A percentile compares a stretch with the other conserved stretches of the same genome.
These are phyloP conservation scores for Nyssa sinensis DNA, from an alignment of 148 eudicot genomes.

Conservation along the genomic window DNA sequence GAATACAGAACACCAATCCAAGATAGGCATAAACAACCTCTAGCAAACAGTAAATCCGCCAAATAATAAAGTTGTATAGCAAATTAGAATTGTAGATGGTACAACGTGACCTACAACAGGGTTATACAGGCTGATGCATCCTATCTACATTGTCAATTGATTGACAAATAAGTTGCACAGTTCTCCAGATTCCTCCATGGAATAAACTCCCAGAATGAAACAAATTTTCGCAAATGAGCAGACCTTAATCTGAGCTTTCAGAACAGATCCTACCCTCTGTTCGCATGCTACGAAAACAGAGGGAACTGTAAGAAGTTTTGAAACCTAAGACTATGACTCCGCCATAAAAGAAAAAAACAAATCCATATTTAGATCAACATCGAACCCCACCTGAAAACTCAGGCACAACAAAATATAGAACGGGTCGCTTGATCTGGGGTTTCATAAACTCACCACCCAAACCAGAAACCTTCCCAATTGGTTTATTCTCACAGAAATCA, in stretches of 20 bases:
- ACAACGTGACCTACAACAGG: not conserved
- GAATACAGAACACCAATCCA: not conserved
- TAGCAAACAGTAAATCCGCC: not conserved
- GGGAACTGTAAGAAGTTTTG: too few species aligned
- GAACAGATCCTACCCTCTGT: constrained; percentile 1
- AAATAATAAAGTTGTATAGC: not conserved
- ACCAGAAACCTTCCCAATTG: not conserved
- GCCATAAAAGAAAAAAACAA: not conserved
- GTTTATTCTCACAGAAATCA: constrained; percentile 1
- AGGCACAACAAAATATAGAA: too few species aligned
- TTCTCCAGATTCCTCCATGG: not conserved
- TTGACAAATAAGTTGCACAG: not conserved
- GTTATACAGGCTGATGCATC: too few species aligned
- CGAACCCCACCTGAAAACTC: too few species aligned
- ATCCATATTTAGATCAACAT: not conserved
- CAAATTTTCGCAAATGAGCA: not conserved
- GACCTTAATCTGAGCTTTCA: not conserved
- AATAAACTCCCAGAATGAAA: not conserved
- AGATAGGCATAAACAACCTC: too few species aligned
- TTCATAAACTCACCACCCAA: constrained; percentile 5
- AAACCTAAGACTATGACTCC: not conserved
- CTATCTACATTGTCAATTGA: not conserved
- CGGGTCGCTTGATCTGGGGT: too few species aligned
- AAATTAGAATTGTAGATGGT: not conserved
- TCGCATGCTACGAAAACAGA: not conserved